Conservation (phyloP, 2,329 filamentous ascomycete species). For the Aspergillus fructus region DNA sequence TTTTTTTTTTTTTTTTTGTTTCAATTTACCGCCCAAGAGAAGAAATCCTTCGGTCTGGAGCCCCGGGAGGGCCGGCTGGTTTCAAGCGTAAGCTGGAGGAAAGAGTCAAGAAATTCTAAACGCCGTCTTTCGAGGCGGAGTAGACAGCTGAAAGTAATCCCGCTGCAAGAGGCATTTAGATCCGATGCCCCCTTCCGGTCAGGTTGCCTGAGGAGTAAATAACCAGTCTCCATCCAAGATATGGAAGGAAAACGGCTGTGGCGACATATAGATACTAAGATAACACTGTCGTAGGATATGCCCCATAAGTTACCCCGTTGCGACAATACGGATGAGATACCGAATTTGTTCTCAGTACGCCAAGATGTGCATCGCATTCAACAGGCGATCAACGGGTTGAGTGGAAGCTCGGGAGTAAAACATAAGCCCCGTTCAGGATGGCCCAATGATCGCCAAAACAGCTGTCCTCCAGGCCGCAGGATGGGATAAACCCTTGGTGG, state of each 20-base stretch:
- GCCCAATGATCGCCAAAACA: slow-evolving; percentile 16
- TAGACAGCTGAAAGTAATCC: slow-evolving; percentile 9
- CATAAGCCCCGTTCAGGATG: slow-evolving; percentile 16
- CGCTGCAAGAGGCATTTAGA: slow-evolving; percentile 5
- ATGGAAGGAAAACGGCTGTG: slow-evolving; percentile 10
- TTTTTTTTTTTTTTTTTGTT: neutral
- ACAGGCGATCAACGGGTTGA: slow-evolving; percentile 13
- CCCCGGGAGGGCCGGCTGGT: slow-evolving; percentile 10
- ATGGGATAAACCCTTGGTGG: slow-evolving; percentile 13
- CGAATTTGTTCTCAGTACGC: slow-evolving; percentile 15
- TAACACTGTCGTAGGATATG: slow-evolving; percentile 11
- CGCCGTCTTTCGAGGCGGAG: slow-evolving; percentile 10
- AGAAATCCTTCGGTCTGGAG: slow-evolving; percentile 12
- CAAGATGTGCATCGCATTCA: slow-evolving; percentile 15
- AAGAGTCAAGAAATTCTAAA: slow-evolving; percentile 6
- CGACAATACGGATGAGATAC: slow-evolving; percentile 13
- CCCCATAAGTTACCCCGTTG: slow-evolving; percentile 9
- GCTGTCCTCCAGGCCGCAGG: slow-evolving; percentile 14
- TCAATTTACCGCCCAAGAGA: slow-evolving; percentile 14
- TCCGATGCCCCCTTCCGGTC: slow-evolving; percentile 3
- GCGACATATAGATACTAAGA: slow-evolving; percentile 14
- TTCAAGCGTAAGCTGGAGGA: slow-evolving; percentile 9
- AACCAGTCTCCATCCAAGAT: slow-evolving; percentile 9
- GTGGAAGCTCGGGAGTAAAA: slow-evolving; percentile 10
- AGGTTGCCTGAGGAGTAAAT: slow-evolving; percentile 4